phyloP scores from a whole-genome alignment of 495 filamentous ascomycete species.

The Aspergillus leporis region DNA sequence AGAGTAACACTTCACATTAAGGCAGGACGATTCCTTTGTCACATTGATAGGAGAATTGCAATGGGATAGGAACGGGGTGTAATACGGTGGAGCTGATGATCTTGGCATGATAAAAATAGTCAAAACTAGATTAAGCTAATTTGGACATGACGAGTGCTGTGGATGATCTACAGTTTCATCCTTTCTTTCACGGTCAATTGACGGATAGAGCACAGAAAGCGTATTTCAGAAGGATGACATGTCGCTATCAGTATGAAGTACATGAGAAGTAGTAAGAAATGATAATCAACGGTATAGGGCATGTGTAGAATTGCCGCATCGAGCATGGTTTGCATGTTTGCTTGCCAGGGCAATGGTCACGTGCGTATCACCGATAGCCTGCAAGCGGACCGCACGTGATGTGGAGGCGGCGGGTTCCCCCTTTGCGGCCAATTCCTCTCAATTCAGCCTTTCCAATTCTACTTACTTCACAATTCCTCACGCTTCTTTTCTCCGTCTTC shows the following conservation, averaged over 20 bases:
- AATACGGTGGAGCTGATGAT: background rate
- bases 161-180: background rate
- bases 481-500: background rate
- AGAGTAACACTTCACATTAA: too few relatives aligned
- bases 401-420: conserved; percentile 15
- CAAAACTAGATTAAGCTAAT: background rate
- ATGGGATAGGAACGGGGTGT: background rate
- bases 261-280: background rate
- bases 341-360: background rate
- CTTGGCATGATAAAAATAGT: conserved; percentile 3
- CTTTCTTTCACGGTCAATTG: background rate
- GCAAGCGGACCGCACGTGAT: conserved; percentile 17
- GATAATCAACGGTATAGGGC: background rate
- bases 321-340: background rate
- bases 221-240: background rate
- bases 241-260: background rate
- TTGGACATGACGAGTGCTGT: background rate
- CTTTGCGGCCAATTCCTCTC: conserved; percentile 15
- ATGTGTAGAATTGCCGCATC: background rate
- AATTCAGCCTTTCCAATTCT: conserved; percentile 1
- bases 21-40: too few relatives aligned
- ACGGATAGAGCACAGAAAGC: background rate
- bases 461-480: background rate
- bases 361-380: background rate
- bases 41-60: background rate